Base-by-base conservation (phyloP, 2,329 filamentous ascomycete genomes). In the Bipolaris sorokiniana region DNA sequence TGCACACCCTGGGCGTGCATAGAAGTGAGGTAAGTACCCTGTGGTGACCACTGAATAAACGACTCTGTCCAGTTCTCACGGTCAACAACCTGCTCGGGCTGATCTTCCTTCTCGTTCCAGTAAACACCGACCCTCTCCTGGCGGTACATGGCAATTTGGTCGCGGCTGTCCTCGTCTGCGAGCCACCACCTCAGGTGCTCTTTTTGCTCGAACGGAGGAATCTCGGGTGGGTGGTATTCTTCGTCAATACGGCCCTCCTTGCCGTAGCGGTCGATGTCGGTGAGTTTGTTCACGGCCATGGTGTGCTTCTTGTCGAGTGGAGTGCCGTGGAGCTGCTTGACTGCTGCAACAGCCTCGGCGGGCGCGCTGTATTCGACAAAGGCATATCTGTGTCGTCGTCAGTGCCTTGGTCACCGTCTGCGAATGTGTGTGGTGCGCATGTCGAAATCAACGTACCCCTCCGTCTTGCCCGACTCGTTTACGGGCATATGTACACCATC, bases 31-130 rank as follows among this genome's bases (percentile, higher is more conserved):
- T 87, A 99, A 53, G 94, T 98, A 67, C 95, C 95, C 66, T 91
- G 88, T 41, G 95, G 95, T 54, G 95, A 98, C 95, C 95, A 99
- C 80, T 97, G 92, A 48, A 99, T 89, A 75, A 99, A 99, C 36
- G 91, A 91, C 79, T 99, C 95, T 59, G 95, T 99, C 95, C 95
- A 99, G 83, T 96, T 91, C 71, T 90, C 88, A 67, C 95, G 89
- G 73, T 98, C 94, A 56, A 99, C 91, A 36, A 97, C 86, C 63
- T 86, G 87, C 78, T 99, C 95, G 4, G 94, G 92, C 20, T 84
- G 79, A 59, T 97, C 93, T 79, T 90, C 94, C 80, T 96, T 95
- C 83, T 96, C 96, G 82, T 98, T 98, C 94, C 94, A 99, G 84
- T 90, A 97, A 5, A 99, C 90, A 58, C 92, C 93, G 36, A 99